phyloP scores from a whole-genome alignment of 495 filamentous ascomycete species.

The Entonaema liquescens region DNA sequence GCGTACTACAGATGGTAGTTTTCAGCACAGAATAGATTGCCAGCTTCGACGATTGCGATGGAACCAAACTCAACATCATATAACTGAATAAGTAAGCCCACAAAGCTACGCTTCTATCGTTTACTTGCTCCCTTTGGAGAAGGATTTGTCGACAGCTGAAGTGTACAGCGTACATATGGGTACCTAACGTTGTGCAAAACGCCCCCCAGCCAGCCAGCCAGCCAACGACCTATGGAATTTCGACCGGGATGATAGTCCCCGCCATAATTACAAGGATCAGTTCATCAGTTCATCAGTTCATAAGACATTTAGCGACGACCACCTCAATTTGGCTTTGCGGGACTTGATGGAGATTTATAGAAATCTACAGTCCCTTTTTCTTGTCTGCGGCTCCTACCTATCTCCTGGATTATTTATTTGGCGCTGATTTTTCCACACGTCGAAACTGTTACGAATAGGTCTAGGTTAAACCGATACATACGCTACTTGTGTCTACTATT shows the following conservation, averaged over 20 bases:
- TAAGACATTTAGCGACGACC: constrained; percentile 17
- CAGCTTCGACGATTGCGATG: not conserved
- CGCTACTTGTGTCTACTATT: not conserved
- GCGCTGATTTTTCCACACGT: constrained; percentile 9
- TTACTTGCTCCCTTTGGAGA: not conserved
- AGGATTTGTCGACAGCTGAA: constrained; percentile 1
- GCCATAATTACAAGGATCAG: constrained; percentile 32
- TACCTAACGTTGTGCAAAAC: constrained; percentile 38
- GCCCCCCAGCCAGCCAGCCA: constrained; percentile 19
- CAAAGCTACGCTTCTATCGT: constrained; percentile 9
- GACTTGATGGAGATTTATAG: constrained; percentile 13
- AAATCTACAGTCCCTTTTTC: not conserved
- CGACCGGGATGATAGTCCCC: constrained; percentile 32
- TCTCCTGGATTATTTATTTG: not conserved
- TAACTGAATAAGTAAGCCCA: not conserved
- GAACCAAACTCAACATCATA: not conserved
- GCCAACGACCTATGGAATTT: constrained; percentile 34
- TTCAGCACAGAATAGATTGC: constrained; percentile 9
- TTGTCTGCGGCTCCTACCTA: not conserved
- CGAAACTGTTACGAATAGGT: constrained; percentile 2
- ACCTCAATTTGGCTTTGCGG: constrained; percentile 11
- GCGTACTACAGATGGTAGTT: constrained; percentile 24
- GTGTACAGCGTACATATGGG: constrained; percentile 23
- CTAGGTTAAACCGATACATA: constrained; percentile 13
- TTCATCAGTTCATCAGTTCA: constrained; percentile 7